Conservation (phyloP, 257 asterid genomes). For the Avicennia marina region DNA sequence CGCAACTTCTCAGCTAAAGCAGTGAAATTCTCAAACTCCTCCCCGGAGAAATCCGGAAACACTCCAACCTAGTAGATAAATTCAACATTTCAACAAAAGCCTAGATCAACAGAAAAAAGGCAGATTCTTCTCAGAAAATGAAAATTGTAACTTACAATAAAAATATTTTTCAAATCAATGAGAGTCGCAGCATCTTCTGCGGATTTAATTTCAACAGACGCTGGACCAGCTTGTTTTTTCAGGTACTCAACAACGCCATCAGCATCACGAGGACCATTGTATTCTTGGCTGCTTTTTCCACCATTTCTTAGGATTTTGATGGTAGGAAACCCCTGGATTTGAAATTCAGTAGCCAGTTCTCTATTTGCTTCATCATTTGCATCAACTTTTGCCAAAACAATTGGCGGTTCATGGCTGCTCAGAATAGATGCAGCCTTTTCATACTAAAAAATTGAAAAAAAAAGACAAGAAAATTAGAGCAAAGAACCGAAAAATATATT, state of each 20-base stretch:
- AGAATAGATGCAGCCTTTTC: conserved; percentile 71
- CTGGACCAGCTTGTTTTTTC: conserved; percentile 82
- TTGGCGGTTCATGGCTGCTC: conserved; percentile 67
- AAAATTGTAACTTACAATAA: conserved; percentile 38
- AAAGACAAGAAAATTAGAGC: not conserved
- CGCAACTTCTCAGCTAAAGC: conserved; percentile 70
- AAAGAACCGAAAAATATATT: not conserved
- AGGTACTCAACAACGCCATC: conserved; percentile 64
- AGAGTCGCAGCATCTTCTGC: conserved; percentile 45
- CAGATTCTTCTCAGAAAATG: not conserved
- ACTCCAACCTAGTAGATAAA: conserved; percentile 54
- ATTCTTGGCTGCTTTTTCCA: conserved; percentile 54
- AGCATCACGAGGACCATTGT: conserved; percentile 86
- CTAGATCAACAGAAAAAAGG: not conserved
- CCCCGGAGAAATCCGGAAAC: conserved; percentile 62
- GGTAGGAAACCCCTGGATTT: conserved; percentile 78
- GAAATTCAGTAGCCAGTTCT: conserved; percentile 48
- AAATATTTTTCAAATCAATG: conserved; percentile 51
- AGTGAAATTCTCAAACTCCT: conserved; percentile 51
- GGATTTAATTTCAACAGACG: conserved; percentile 67
- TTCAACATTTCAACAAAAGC: not conserved
- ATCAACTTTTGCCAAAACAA: conserved; percentile 74
- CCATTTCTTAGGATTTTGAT: conserved; percentile 74
- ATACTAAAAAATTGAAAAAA: conserved; percentile 31
- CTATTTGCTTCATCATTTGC: conserved; percentile 52